Conservation (phyloP, 345 rosid genomes). For the Murraya paniculata region DNA sequence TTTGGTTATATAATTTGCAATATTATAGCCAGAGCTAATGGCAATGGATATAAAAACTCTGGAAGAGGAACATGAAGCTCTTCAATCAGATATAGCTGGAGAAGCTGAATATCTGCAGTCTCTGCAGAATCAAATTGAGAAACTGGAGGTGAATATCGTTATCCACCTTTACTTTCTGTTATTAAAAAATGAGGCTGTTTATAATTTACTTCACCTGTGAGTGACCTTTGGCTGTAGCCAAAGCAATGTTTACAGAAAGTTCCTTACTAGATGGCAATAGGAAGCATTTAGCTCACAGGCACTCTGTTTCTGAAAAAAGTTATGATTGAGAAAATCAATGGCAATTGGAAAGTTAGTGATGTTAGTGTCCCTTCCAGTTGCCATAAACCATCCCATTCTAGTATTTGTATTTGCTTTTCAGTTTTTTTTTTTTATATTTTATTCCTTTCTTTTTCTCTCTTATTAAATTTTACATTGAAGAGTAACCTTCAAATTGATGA, state of each 20-base stretch:
- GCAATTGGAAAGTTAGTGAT: background rate
- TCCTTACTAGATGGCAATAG: background rate
- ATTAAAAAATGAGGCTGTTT: background rate
- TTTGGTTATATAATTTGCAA: background rate
- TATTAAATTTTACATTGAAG: background rate
- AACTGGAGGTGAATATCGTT: slow-evolving; percentile 45
- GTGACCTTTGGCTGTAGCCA: background rate
- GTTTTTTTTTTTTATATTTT: background rate
- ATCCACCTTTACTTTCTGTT: background rate
- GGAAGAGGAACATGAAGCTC: slow-evolving; percentile 51
- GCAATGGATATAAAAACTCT: slow-evolving; percentile 45
- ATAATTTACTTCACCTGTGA: background rate
- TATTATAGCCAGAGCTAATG: slow-evolving; percentile 56
- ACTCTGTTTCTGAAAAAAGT: background rate
- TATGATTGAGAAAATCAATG: background rate
- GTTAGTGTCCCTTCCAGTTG: background rate
- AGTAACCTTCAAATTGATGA: background rate
- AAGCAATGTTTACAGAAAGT: background rate
- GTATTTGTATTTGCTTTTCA: background rate
- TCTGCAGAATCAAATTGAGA: slow-evolving; percentile 46
- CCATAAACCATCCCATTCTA: slow-evolving; percentile 1
- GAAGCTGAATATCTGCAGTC: slow-evolving; percentile 54
- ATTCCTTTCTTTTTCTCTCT: background rate
- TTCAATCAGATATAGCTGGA: slow-evolving; percentile 53
- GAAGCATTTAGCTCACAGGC: background rate